A percentile compares a stretch with the other conserved stretches of the same genome.
These are phyloP conservation scores for Pseudopithomyces maydicus DNA, from an alignment of 2,329 filamentous ascomycete species.

Conservation along the genomic window DNA sequence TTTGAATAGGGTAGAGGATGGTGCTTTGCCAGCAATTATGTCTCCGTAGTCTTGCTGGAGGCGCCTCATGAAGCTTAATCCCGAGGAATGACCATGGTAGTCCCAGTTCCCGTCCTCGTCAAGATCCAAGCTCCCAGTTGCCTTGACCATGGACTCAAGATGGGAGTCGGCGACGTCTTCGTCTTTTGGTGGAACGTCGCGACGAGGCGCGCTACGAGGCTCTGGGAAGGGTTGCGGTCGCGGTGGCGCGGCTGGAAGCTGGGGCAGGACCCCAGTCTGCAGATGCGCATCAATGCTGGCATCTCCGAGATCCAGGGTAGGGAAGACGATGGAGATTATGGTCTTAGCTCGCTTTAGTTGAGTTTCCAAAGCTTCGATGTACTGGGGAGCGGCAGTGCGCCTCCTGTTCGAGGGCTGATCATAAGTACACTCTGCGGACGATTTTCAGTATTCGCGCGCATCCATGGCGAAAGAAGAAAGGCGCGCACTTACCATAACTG, in stretches of 20 bases:
- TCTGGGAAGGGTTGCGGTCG: slow-evolving; percentile 28
- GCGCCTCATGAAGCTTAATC: slow-evolving; percentile 82
- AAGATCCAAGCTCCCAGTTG: slow-evolving; percentile 86
- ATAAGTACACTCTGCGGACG: slow-evolving; percentile 80
- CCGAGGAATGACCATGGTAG: slow-evolving; percentile 92
- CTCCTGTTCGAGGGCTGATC: slow-evolving; percentile 92
- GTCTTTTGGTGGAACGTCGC: slow-evolving; percentile 21
- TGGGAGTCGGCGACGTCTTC: slow-evolving; percentile 61
- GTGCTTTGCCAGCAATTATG: slow-evolving; percentile 63
- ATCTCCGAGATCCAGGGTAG: slow-evolving; percentile 83
- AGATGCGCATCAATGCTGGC: slow-evolving; percentile 79
- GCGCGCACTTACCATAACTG: slow-evolving; percentile 75
- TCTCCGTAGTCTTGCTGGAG: slow-evolving; percentile 88
- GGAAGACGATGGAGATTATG: slow-evolving; percentile 77
- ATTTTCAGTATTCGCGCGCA: slow-evolving; percentile 18
- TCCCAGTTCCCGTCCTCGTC: slow-evolving; percentile 93
- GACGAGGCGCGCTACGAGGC: slow-evolving; percentile 26
- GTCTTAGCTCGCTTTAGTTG: slow-evolving; percentile 83
- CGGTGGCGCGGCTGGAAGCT: slow-evolving; percentile 36
- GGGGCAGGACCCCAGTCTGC: slow-evolving; percentile 65
- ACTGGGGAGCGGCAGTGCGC: slow-evolving; percentile 88
- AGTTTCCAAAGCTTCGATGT: slow-evolving; percentile 86
- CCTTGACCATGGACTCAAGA: slow-evolving; percentile 92
- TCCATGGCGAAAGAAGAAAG: background rate
- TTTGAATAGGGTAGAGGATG: slow-evolving; percentile 41